Evolutionary conservation across 805 yeast species (phyloP), one percentile per base, ranked within the genome.

Genomic region (Grigorovia jiainica): DNA sequence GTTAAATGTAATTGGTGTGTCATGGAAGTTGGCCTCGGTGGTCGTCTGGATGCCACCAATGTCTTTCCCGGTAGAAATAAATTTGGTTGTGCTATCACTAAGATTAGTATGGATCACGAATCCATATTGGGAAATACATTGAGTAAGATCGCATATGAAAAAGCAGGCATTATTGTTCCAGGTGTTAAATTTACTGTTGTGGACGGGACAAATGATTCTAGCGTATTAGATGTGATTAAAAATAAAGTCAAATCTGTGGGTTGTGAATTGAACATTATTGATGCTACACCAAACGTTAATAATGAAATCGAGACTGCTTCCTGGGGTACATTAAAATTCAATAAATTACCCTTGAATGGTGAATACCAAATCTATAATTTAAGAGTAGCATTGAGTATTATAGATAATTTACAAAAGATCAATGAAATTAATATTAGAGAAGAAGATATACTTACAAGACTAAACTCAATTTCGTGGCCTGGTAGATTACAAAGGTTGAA

Each of bases 1-100:
- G 67, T 68, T 34, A 60, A 70, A 1, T 82, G 87, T 5, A 78
- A 81, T 19, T 64, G 82, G 42, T 96, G 95, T 0, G 76, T 90
- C 1, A 62, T 90, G n/a, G 98, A 90, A 60, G 97, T 87, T 4
- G 98, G 98, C 0, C 65, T 92, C 6, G 98, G 98, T 2, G 98
- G 98, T 0, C 61, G 83, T 34, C 58, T 78, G 10, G 98, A 90
- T 61, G 86, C 97, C 1, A 90, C 98, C 0, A 90, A 90, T 64
- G 84, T 84, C 0, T 58, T 82, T 1, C 62, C 63, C 7, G 62
- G 62, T 2, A 45, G 47, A 9, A 71, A 76, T 13, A 78, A 78
- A 24, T 41, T 82, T 30, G 75, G 71, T 6, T 75, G 87, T 7
- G 95, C 82, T 1, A 81, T 92, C 34, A 78, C 96, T 5, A 85